Evolutionary conservation across 208 protist genomes (phyloP).

Genomic region (Wallacemonas collosoma): DNA sequence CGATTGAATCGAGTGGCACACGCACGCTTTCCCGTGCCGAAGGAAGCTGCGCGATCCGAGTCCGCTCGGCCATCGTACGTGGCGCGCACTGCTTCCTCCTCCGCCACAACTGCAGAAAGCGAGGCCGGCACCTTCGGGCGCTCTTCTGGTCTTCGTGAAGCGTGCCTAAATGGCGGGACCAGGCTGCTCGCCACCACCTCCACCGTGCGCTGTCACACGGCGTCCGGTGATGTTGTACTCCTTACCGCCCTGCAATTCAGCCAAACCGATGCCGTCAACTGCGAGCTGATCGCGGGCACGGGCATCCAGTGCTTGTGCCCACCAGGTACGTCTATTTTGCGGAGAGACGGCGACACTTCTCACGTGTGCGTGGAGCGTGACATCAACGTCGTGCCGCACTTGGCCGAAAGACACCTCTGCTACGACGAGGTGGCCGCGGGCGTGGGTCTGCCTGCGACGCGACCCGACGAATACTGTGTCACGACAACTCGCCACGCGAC

Average conservation of each 20-base stretch:
- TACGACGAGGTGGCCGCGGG: constrained; percentile 25
- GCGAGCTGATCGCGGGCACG: not conserved
- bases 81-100: not conserved
- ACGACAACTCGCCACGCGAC: constrained; percentile 18
- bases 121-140: not conserved
- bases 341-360: not conserved
- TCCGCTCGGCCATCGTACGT: not conserved
- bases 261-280: not conserved
- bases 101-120: not conserved
- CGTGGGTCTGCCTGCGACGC: constrained; percentile 33
- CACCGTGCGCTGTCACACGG: not conserved
- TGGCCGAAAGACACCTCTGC: constrained; percentile 36
- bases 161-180: not conserved
- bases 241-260: constrained; percentile 34
- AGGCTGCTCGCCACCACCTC: not conserved
- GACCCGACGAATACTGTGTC: constrained; percentile 36
- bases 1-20: too few species aligned
- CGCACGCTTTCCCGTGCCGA: too few species aligned
- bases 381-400: constrained; percentile 29
- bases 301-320: constrained; percentile 10
- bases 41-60: too few species aligned
- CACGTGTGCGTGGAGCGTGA: constrained; percentile 21
- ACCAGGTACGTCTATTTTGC: not conserved
- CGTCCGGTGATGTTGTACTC: constrained; percentile 14
- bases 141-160: not conserved